Conservation (phyloP, 1,284 basidiomycete genomes). For the Gomphus bonarii region DNA sequence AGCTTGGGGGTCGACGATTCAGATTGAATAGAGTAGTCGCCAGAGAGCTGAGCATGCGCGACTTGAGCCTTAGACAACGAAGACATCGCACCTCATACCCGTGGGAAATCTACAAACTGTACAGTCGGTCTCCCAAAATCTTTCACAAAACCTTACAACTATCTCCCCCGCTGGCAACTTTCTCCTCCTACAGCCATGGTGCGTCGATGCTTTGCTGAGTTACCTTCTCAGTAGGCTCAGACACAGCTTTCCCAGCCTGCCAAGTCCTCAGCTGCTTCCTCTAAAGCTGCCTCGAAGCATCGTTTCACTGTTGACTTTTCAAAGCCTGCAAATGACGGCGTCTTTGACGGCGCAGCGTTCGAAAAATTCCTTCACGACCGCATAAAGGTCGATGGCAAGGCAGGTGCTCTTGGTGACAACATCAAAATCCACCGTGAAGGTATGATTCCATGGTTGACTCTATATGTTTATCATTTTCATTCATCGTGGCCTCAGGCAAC, state of each 20-base stretch:
- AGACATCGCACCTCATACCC: slow-evolving; percentile 11
- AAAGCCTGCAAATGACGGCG: slow-evolving; percentile 81
- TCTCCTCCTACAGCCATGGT: slow-evolving; percentile 38
- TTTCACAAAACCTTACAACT: not conserved
- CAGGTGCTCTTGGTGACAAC: slow-evolving; percentile 52
- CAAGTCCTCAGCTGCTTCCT: slow-evolving; percentile 61
- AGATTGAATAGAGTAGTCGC: slow-evolving; percentile 80
- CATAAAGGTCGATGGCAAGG: slow-evolving; percentile 67
- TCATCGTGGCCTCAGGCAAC: slow-evolving; percentile 35
- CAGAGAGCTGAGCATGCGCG: slow-evolving; percentile 58
- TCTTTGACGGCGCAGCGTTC: slow-evolving; percentile 87
- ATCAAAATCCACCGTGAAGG: slow-evolving; percentile 78
- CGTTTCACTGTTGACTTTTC: slow-evolving; percentile 95
- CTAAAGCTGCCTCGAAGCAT: slow-evolving; percentile 68
- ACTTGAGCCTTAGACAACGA: slow-evolving; percentile 54
- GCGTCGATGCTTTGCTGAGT: slow-evolving; percentile 82
- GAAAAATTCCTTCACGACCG: slow-evolving; percentile 92
- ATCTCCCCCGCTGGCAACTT: slow-evolving; percentile 20
- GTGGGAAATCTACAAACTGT: slow-evolving; percentile 10
- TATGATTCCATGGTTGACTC: slow-evolving; percentile 24
- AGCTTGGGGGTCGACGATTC: slow-evolving; percentile 66
- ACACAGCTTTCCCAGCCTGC: slow-evolving; percentile 35
- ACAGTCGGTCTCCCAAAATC: slow-evolving; percentile 5
- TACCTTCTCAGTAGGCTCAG: slow-evolving; percentile 86
- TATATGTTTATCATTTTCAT: slow-evolving; percentile 4